Percentiles rank a stretch among this genome's conserved stretches.
phyloP scores from a whole-genome alignment of 129 eudicot genomes.

The Rutidosis leptorrhynchoides region DNA sequence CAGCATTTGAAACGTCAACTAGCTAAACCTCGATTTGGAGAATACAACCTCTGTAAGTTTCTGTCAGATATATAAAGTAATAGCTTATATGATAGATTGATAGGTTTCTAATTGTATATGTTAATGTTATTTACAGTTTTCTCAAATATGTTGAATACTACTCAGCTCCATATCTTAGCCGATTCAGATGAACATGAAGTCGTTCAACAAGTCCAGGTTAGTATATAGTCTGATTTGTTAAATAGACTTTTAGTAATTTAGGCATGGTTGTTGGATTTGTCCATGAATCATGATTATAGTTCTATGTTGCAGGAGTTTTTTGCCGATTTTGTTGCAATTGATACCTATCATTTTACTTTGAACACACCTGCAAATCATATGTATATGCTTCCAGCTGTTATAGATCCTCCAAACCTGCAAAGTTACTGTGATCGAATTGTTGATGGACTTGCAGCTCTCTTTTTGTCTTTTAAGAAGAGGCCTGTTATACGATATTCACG shows the following conservation, averaged over 20 bases:
- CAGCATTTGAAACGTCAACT: conserved; percentile 81
- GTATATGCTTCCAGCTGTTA: conserved; percentile 93
- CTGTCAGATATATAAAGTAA: conserved; percentile 1
- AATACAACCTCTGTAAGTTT: conserved; percentile 93
- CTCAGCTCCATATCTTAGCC: conserved; percentile 95
- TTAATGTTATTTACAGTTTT: conserved; percentile 69
- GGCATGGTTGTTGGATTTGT: conserved; percentile 13
- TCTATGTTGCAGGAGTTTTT: conserved; percentile 69
- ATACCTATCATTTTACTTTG: conserved; percentile 72
- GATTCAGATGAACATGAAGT: conserved; percentile 96
- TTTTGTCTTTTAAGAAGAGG: conserved; percentile 77
- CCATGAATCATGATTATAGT: conserved; percentile 11
- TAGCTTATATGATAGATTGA: conserved; percentile 14
- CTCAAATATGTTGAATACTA: conserved; percentile 86
- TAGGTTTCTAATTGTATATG: conserved; percentile 19
- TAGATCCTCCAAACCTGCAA: conserved; percentile 78
- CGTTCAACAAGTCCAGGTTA: conserved; percentile 98
- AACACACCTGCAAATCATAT: conserved; percentile 73
- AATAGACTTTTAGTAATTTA: not conserved
- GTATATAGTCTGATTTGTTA: not conserved
- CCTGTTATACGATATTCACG: conserved; percentile 84
- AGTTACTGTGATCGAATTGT: conserved; percentile 79
- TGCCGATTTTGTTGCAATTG: conserved; percentile 92
- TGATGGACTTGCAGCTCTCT: conserved; percentile 91
- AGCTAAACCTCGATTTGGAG: conserved; percentile 89